Base-by-base conservation (phyloP, 306 rosid species). In the Elaeagnus macrophylla region DNA sequence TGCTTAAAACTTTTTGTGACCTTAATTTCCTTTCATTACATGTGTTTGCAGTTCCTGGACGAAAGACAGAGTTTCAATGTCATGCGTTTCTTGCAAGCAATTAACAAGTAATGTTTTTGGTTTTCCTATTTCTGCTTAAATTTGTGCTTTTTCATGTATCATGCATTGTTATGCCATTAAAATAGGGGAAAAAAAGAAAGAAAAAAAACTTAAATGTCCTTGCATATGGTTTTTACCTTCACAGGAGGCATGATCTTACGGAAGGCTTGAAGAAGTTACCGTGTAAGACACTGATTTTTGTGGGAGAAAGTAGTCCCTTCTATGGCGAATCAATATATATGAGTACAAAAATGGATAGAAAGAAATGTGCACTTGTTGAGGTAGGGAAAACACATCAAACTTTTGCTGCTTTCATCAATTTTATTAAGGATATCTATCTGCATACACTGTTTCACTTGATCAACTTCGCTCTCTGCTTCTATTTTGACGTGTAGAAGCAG, bases 21-120 rank as follows among this genome's bases (percentile, higher is more conserved):
- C 3, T 25, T 25, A 25, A 25, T 25, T 25, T 25, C 32, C 32
- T 25, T 67, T 61, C 60, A 46, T 66, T 48, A 48, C 25, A n/a
- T 65, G 52, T 57, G 54, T 32, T 62, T 72, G 47, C 84, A 87
- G 94, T 81, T 87, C 55, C 74, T 83, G 68, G 95, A 83, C 59
- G 95, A 87, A 69, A 83, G 94, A 57, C 85, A 87, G 59, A 77
- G 95, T 72, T 75, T 61, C 73, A 87, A 87, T 46, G 95, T 87
- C 54, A 75, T 83, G 89, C 94, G 95, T 45, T 83, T 81, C 71
- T 86, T 87, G 71, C 85, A 77, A 70, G 94, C 94, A 10, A 75
- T 71, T 39, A 83, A 87, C 54, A 82, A 49, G 95, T 87, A 83
- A 79, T 25, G 32, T 25, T 25, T 1, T 25, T 0, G 32, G 83